Base-by-base conservation (phyloP, 441 rosid genomes). In the Adansonia madagascariensis region DNA sequence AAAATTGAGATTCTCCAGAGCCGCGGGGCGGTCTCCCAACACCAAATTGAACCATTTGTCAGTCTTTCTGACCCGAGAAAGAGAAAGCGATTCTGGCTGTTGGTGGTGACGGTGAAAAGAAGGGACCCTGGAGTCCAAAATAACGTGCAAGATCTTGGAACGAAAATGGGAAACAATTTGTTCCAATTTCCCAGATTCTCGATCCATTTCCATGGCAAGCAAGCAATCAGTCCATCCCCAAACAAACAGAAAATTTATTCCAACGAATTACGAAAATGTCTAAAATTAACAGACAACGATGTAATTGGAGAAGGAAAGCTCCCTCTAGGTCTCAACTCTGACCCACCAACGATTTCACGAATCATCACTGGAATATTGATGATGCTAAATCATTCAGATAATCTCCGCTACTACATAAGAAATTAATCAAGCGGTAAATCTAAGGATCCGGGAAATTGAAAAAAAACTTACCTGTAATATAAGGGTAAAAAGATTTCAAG, bases 1-100 rank as follows among this genome's bases (percentile, higher is more conserved):
- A 80, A 90, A 90, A 81, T 89, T 86, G 80, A 92, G 73, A 79
- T 87, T 89, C 69, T 91, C 97, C 8, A 89, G 71, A 11, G 87
- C 94, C 1, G 92, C 86, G 35, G 97, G 97, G 76, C 95, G 95
- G 76, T 89, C 97, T 71, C 98, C 98, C 71, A 92, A 85, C 2
- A 89, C 89, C 71, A 94, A 85, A 85, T 92, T 90, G 82, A 94
- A 94, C 98, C 98, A 94, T 86, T 84, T 92, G 81, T 94, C 98
- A 63, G 88, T 94, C 89, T 86, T 92, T 79, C 78, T 90, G 39
- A 77, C 86, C 47, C 87, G 83, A 56, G 82, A 80, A 84, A 47
- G 76, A 0, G 92, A 85, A 69, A 77, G 27, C 71, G 72, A 27
- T 84, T 71, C 74, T 15, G 52, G 84, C 74, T 66, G 69, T 10